A percentile compares a stretch with the other conserved stretches of the same genome.
Evolutionary conservation across 306 rosid species (phyloP).

Genomic region (Benincasa hispida): DNA sequence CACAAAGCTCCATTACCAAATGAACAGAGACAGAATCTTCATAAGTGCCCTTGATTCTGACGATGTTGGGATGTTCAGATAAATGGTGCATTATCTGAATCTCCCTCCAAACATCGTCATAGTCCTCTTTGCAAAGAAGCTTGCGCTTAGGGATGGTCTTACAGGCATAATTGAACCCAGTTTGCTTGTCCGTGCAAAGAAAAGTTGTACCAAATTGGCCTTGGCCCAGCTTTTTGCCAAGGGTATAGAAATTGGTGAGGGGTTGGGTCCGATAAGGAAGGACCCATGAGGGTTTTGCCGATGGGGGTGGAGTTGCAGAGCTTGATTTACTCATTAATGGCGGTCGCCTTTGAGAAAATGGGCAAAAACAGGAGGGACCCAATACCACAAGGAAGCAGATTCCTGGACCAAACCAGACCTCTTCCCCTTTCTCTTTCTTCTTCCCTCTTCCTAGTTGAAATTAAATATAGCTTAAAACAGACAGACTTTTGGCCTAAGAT

Average conservation of each 20-base stretch:
- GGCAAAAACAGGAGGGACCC: constrained; percentile 1
- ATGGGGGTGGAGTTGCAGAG: constrained; percentile 6
- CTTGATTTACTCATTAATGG: constrained; percentile 23
- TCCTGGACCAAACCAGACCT: not conserved
- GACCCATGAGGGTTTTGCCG: constrained; percentile 25
- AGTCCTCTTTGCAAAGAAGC: constrained; percentile 30
- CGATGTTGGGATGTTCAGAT: constrained; percentile 32
- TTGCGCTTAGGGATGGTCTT: constrained; percentile 38
- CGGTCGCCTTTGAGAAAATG: not conserved
- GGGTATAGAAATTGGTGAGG: constrained; percentile 20
- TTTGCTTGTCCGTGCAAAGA: constrained; percentile 21
- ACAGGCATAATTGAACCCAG: constrained; percentile 24
- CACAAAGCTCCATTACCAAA: constrained; percentile 35
- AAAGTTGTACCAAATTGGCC: constrained; percentile 40
- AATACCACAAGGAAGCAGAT: not conserved
- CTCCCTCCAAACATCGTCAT: constrained; percentile 36
- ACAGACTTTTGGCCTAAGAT: not conserved
- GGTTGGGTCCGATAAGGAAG: constrained; percentile 28
- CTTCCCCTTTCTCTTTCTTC: not conserved
- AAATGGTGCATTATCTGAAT: constrained; percentile 46
- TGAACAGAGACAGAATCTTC: constrained; percentile 24
- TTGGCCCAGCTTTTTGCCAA: constrained; percentile 27
- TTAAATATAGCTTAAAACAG: not conserved
- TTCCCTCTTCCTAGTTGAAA: not conserved
- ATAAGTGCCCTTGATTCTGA: constrained; percentile 27